phyloP scores from a whole-genome alignment of 805 yeast species.

The Cyberlindnera mycetangii region DNA sequence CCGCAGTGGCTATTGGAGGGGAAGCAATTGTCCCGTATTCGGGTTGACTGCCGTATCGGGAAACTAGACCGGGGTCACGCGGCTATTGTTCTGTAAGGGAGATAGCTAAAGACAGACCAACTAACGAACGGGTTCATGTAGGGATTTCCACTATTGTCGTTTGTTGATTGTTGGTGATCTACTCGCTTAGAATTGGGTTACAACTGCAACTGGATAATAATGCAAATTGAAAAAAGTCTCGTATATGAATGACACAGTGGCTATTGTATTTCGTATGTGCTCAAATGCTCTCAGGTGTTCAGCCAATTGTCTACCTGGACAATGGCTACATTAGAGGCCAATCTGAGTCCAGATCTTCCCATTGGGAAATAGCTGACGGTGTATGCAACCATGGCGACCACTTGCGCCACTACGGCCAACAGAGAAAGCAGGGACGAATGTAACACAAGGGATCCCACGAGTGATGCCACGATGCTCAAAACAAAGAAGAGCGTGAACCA shows the following conservation, averaged over 20 bases:
- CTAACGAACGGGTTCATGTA: too few species aligned
- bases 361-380: constrained; percentile 22
- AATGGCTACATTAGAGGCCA: constrained; percentile 19
- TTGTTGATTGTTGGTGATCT: too few species aligned
- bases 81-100: background rate
- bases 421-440: constrained; percentile 14
- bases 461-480: constrained; percentile 11
- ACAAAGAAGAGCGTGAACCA: constrained; percentile 20
- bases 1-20: too few species aligned
- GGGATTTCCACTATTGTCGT: too few species aligned
- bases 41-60: background rate
- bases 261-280: too few species aligned
- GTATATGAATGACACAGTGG: too few species aligned
- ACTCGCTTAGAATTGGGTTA: too few species aligned
- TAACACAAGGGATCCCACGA: constrained; percentile 14
- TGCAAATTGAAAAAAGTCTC: too few species aligned
- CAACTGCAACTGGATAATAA: too few species aligned
- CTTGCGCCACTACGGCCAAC: constrained; percentile 11
- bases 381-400: constrained; percentile 15
- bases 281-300: constrained; percentile 8
- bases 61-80: background rate
- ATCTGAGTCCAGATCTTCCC: constrained; percentile 18
- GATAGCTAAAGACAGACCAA: too few species aligned
- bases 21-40: background rate
- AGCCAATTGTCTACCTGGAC: constrained; percentile 21